Base-by-base conservation (phyloP, 2,329 filamentous ascomycete species). In the Colletotrichum eremochloae region DNA sequence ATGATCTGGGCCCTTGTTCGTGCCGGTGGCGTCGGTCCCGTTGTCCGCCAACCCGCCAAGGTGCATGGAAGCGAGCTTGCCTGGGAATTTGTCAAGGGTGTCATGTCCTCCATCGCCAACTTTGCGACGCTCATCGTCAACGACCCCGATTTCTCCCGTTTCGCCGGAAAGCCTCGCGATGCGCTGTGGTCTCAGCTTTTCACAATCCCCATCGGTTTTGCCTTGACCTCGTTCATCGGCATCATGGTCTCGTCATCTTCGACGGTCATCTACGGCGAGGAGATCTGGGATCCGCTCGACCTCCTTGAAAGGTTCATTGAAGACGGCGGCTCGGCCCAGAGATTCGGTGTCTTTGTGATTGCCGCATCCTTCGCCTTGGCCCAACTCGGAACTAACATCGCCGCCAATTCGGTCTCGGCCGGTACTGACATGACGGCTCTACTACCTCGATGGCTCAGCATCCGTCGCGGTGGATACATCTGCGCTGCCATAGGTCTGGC, bases 81-180 rank as follows among this genome's bases (percentile, higher is more conserved):
- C 1, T 98, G 95, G 95, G 89, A 91, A 33, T 91, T 97, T 70
- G 88, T 98, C 72, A 92, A 91, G 73, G 94, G 94, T 48, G 91
- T 97, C 82, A 97, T 97, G 94, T 92, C 89, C 33, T 92, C 93
- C 5, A 95, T 98, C 75, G 93, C 94, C 77, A 97, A 97, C 83
- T 97, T 97, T 78, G 93, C 94, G 1, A 94, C 95, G 0, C 87
- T 97, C 44, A 96, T 97, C 76, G 88, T 92, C 72, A 91, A 97
- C 80, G 91, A 94, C 75, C 93, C 93, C 0, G 94, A 97, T 78
- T 97, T 97, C 80, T 86, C 93, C 29, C 92, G 95, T 80, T 98
- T 97, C 77, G 93, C 94, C 3, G 84, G 84, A 29, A 94, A 92
- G 79, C 94, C 94, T 1, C 87, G 84, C 24, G 93, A 96, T 78